Base-by-base conservation (phyloP, 1,139 yeast species). In the Yamadazyma aaseri region DNA sequence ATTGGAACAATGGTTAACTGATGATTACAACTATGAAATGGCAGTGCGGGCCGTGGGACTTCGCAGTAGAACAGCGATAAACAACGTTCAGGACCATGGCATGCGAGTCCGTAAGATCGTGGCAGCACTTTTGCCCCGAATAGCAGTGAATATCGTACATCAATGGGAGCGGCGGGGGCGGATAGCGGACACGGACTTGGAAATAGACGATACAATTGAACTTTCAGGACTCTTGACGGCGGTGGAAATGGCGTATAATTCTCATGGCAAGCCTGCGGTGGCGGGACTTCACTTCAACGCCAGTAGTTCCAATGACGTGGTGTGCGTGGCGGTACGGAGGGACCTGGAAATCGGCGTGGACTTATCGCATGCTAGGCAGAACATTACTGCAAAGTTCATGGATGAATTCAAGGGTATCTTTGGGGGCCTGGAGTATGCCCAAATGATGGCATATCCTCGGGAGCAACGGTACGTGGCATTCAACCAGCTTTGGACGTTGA, bases 401-500 rank as follows among this genome's bases (percentile, higher is more conserved):
- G 52, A 48, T 0, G 67, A 74, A 21, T 80, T 79, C 43, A 46
- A 49, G 17, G 78, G 67, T 8, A 72, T 81, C 2, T 80, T 82
- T 42, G 42, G 41, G 0, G 28, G 8, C 20, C 14, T 6, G 23
- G 32, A 29, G 23, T 23, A 29, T 12, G 6, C 10, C 16, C 32
- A 29, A 16, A 10, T 29, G 16, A 4, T n/a, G 22, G 8, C 10
- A 5, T 29, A 23, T 17, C 27, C 33, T 0, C 90, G 82, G 49
- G 47, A 51, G 7, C 36, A 34, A 2, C 34, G 60, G 29, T 68
- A 68, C 44, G 33, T 43, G 10, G 28, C 50, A 3, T 78, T 72
- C 50, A 75, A 80, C 20, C 77, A 75, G 33, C 63, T 73, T 21
- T 84, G 92, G 94, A 81, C 92, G 0, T 52, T 83, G 35, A 84